Conservation (phyloP, 2,329 filamentous ascomycete genomes). For the Colletotrichum orchidophilum region DNA sequence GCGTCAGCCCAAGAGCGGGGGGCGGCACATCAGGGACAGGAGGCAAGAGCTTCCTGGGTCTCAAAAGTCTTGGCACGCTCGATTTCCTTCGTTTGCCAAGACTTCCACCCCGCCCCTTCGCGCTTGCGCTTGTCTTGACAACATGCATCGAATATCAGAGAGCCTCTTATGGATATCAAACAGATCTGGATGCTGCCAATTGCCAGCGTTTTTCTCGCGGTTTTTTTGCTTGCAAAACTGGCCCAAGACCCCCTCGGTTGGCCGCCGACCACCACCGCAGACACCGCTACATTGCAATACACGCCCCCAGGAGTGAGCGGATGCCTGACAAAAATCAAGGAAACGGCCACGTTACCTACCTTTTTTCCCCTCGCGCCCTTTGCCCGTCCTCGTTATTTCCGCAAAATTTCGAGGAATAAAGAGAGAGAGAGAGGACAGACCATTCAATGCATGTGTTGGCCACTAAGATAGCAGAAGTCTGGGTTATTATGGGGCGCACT, state of each 20-base stretch:
- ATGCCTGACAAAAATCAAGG: slow-evolving; percentile 25
- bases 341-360: slow-evolving; percentile 27
- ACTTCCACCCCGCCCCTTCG: slow-evolving; percentile 34
- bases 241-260: neutral
- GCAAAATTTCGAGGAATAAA: slow-evolving; percentile 14
- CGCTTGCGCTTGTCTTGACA: slow-evolving; percentile 34
- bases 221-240: slow-evolving; percentile 26
- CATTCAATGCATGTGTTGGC: slow-evolving; percentile 27
- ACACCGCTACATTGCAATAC: neutral
- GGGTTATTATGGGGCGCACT: slow-evolving; percentile 13
- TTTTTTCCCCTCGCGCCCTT: neutral
- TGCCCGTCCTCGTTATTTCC: slow-evolving; percentile 23
- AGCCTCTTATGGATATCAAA: slow-evolving; percentile 23
- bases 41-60: slow-evolving; percentile 32
- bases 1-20: slow-evolving; percentile 31
- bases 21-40: slow-evolving; percentile 5
- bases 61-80: slow-evolving; percentile 29
- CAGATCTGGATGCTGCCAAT: slow-evolving; percentile 11
- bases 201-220: slow-evolving; percentile 21
- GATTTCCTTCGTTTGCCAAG: slow-evolving; percentile 33
- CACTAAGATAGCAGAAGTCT: slow-evolving; percentile 6
- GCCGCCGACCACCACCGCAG: neutral
- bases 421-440: slow-evolving; percentile 1
- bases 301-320: slow-evolving; percentile 16
- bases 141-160: slow-evolving; percentile 30